A percentile compares a stretch with the other conserved stretches of the same genome.
These are phyloP conservation scores for Perkinsus olseni DNA, from an alignment of 169 alveolate species.

Conservation along the genomic window DNA sequence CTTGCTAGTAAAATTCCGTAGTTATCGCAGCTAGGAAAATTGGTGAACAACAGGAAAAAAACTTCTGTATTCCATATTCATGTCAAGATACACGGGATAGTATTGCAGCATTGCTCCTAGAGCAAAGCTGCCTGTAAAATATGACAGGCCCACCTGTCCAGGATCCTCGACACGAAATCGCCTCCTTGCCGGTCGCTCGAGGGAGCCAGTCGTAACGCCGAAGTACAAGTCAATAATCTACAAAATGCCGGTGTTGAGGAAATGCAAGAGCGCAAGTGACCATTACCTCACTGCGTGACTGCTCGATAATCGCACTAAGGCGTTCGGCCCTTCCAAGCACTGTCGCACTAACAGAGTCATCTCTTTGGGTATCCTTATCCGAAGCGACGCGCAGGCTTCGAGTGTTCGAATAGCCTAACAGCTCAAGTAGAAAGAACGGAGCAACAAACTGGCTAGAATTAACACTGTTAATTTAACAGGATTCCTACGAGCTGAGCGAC, in stretches of 20 bases:
- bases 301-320: not conserved
- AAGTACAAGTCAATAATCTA: not conserved
- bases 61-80: too few species aligned
- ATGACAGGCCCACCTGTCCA: not conserved
- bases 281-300: not conserved
- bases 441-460: too few species aligned
- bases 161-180: not conserved
- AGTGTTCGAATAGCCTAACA: not conserved
- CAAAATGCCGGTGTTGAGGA: not conserved
- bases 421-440: too few species aligned
- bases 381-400: not conserved
- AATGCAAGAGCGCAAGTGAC: not conserved
- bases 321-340: not conserved
- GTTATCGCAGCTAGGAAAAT: not conserved
- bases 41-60: too few species aligned
- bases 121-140: not conserved
- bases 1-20: not conserved
- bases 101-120: too few species aligned
- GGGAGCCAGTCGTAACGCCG: not conserved
- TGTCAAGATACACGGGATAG: too few species aligned
- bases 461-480: too few species aligned
- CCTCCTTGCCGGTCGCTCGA: not conserved
- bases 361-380: not conserved
- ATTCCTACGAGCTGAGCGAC: too few species aligned
- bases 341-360: not conserved